A percentile compares a stretch with the other conserved stretches of the same genome.
Conservation (phyloP, 2,329 filamentous ascomycete species). For the Calonectria leucothoes region DNA sequence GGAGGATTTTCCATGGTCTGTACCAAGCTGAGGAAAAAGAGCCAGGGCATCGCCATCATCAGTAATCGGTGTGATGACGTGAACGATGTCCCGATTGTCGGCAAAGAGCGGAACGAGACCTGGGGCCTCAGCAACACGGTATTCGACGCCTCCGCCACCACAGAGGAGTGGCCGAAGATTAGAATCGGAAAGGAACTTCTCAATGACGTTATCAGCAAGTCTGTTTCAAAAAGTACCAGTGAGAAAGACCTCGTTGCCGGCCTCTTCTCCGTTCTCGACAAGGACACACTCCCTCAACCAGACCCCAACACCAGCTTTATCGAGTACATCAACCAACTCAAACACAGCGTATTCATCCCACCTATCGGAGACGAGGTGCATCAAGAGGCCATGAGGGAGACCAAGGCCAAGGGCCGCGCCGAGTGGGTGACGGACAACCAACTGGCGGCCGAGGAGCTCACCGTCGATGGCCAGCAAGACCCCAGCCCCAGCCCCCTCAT, state of each 20-base stretch:
- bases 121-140: constrained; percentile 73
- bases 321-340: constrained; percentile 64
- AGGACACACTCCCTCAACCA: constrained; percentile 63
- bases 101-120: constrained; percentile 60
- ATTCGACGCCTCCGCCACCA: constrained; percentile 56
- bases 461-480: constrained; percentile 53
- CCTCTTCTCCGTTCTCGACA: constrained; percentile 67
- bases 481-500: constrained; percentile 44
- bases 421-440: constrained; percentile 54
- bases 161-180: constrained; percentile 71
- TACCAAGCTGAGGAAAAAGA: constrained; percentile 64
- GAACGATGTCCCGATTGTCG: constrained; percentile 69
- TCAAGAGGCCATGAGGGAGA: constrained; percentile 57
- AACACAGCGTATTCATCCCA: constrained; percentile 72
- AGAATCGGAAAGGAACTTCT: constrained; percentile 62
- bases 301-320: constrained; percentile 60
- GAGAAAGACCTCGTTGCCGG: constrained; percentile 62
- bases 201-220: constrained; percentile 54
- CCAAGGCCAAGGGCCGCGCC: constrained; percentile 50
- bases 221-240: constrained; percentile 47
- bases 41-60: constrained; percentile 68
- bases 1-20: constrained; percentile 77
- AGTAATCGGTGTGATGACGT: constrained; percentile 68
- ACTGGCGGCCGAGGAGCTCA: constrained; percentile 49
- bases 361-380: constrained; percentile 63